Percentiles rank a stretch among this genome's conserved stretches.
Conservation (phyloP, 2,329 filamentous ascomycete species). For the Daldinia sp. region DNA sequence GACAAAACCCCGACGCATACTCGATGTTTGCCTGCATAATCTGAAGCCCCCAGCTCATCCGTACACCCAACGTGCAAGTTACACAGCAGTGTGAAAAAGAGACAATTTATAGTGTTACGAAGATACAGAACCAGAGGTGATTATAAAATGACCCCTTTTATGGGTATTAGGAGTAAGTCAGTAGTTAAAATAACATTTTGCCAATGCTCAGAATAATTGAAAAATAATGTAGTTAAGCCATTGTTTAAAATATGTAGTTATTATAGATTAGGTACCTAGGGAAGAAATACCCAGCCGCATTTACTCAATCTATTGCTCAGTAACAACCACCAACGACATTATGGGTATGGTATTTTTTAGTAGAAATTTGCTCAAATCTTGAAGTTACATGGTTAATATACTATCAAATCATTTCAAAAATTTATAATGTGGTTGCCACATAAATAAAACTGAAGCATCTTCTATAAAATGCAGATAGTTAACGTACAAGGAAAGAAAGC, state of each 20-base stretch:
- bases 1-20: conserved; percentile 35
- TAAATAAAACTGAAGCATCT: neutral
- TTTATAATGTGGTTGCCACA: neutral
- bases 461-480: neutral
- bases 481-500: neutral
- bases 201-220: neutral
- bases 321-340: neutral
- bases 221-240: neutral
- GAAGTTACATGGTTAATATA: neutral
- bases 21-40: conserved; percentile 42
- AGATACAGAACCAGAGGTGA: neutral
- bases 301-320: neutral
- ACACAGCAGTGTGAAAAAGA: conserved; percentile 18
- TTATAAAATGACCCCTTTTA: neutral
- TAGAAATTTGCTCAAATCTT: neutral
- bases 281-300: neutral
- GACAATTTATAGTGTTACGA: neutral
- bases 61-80: conserved; percentile 36
- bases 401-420: neutral
- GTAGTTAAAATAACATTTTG: neutral
- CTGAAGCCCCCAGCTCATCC: conserved; percentile 31
- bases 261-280: too few species aligned
- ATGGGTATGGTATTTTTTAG: neutral
- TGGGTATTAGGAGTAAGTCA: neutral
- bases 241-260: neutral